Evolutionary conservation across 2,329 filamentous ascomycete species (phyloP).

Genomic region (Penicillium decumbens): DNA sequence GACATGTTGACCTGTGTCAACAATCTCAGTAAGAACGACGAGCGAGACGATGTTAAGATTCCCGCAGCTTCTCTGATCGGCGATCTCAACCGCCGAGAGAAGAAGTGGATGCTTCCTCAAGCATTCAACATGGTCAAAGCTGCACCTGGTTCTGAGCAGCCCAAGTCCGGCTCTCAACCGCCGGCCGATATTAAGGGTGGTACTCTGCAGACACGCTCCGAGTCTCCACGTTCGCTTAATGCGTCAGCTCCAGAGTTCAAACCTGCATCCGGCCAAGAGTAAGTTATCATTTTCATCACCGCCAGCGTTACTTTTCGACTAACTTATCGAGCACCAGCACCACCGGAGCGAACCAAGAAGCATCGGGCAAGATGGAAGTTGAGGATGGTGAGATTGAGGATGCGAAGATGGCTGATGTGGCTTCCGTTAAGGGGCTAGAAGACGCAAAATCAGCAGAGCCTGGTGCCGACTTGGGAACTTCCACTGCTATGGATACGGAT

Average conservation of each 20-base stretch:
- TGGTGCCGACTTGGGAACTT: conserved; percentile 4
- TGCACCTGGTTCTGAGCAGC: conserved; percentile 16
- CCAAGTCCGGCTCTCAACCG: conserved; percentile 24
- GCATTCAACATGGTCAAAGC: conserved; percentile 40
- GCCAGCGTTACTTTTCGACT: conserved; percentile 12
- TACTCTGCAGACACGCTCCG: conserved; percentile 26
- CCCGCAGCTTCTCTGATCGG: conserved; percentile 48
- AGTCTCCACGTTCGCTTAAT: conserved; percentile 38
- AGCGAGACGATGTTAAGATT: conserved; percentile 48
- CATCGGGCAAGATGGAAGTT: conserved; percentile 34
- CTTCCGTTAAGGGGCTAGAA: conserved; percentile 17
- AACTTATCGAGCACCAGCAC: conserved; percentile 24
- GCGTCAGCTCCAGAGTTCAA: conserved; percentile 42
- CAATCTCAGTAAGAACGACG: conserved; percentile 42
- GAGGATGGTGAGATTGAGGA: conserved; percentile 47
- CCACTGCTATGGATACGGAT: conserved; percentile 11
- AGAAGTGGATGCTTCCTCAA: conserved; percentile 48
- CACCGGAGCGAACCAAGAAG: conserved; percentile 26
- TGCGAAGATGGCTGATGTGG: conserved; percentile 40
- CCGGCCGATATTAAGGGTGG: conserved; percentile 27
- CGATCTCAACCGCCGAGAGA: conserved; percentile 46
- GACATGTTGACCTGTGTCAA: conserved; percentile 43
- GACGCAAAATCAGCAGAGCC: conserved; percentile 11
- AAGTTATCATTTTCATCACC: conserved; percentile 22
- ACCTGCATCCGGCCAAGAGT: conserved; percentile 31